Evolutionary conservation across 2,329 filamentous ascomycete genomes (phyloP).

Genomic region (Epichloe aotearoae): DNA sequence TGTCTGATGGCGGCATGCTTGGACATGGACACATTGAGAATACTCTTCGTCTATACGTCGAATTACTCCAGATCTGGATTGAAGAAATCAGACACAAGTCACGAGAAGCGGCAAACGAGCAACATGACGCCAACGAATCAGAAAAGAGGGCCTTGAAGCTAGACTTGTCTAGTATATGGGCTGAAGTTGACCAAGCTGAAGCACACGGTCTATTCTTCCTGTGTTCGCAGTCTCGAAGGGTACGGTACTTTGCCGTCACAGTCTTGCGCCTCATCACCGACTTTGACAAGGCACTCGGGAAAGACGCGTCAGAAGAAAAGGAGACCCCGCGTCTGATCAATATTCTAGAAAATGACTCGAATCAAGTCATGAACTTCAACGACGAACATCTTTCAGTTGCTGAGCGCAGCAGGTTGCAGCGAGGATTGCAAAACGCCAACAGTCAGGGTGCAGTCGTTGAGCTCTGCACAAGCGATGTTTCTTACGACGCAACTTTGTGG

Average conservation of each 20-base stretch:
- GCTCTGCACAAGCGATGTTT: conserved; percentile 86
- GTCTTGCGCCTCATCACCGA: conserved; percentile 86
- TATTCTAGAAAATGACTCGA: conserved; percentile 81
- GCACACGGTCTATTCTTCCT: conserved; percentile 95
- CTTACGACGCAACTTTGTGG: conserved; percentile 91
- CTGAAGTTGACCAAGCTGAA: conserved; percentile 92
- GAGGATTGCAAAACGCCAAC: conserved; percentile 75
- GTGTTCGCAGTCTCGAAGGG: conserved; percentile 84
- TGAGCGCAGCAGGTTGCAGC: conserved; percentile 81
- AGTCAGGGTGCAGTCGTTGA: conserved; percentile 80
- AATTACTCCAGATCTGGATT: conserved; percentile 92
- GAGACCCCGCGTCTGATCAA: conserved; percentile 68
- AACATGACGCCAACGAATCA: conserved; percentile 45
- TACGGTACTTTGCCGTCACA: conserved; percentile 81
- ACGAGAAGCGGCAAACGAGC: conserved; percentile 54
- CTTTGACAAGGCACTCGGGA: conserved; percentile 79
- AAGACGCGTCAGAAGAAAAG: conserved; percentile 42
- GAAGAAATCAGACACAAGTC: conserved; percentile 86
- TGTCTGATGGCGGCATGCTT: conserved; percentile 95
- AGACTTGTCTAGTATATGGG: conserved; percentile 77
- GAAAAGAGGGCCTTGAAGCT: conserved; percentile 65
- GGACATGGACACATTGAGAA: conserved; percentile 90
- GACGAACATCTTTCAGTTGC: conserved; percentile 84
- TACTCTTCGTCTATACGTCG: conserved; percentile 82
- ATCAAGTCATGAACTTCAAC: conserved; percentile 80